A percentile compares a stretch with the other conserved stretches of the same genome.
phyloP scores from a whole-genome alignment of 805 yeast genomes.

The Tetrapisispora pingtungensis region DNA sequence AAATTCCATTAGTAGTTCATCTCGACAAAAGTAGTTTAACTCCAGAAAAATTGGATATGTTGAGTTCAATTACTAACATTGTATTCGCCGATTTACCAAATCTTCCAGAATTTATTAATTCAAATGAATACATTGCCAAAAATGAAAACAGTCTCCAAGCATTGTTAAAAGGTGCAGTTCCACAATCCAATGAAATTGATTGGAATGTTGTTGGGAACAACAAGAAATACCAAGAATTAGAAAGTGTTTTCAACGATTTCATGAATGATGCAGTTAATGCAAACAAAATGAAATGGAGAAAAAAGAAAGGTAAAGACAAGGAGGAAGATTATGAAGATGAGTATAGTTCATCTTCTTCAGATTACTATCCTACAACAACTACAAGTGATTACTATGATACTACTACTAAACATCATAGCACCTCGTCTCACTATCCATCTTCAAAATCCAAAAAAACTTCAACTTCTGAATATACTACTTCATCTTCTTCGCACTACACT shows the following conservation, averaged over 20 bases:
- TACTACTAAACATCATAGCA: neutral
- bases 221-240: slow-evolving; percentile 8
- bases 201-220: slow-evolving; percentile 5
- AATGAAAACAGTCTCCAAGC: neutral
- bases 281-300: slow-evolving; percentile 2
- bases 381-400: neutral
- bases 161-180: slow-evolving; percentile 1
- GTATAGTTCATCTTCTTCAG: neutral
- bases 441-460: neutral
- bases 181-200: slow-evolving; percentile 4
- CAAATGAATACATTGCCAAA: slow-evolving; percentile 12
- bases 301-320: neutral
- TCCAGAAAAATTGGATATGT: slow-evolving; percentile 14
- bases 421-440: neutral
- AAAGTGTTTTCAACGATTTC: slow-evolving; percentile 7
- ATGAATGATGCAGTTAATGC: slow-evolving; percentile 1
- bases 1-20: slow-evolving; percentile 11
- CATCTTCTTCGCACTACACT: neutral
- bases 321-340: slow-evolving; percentile 2
- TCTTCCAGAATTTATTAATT: slow-evolving; percentile 21
- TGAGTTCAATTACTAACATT: slow-evolving; percentile 18
- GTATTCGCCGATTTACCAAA: slow-evolving; percentile 22
- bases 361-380: neutral
- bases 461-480: neutral
- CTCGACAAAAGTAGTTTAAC: slow-evolving; percentile 13